Evolutionary conservation across 495 filamentous ascomycete genomes (phyloP).

Genomic region (Hypoxylon rickii): DNA sequence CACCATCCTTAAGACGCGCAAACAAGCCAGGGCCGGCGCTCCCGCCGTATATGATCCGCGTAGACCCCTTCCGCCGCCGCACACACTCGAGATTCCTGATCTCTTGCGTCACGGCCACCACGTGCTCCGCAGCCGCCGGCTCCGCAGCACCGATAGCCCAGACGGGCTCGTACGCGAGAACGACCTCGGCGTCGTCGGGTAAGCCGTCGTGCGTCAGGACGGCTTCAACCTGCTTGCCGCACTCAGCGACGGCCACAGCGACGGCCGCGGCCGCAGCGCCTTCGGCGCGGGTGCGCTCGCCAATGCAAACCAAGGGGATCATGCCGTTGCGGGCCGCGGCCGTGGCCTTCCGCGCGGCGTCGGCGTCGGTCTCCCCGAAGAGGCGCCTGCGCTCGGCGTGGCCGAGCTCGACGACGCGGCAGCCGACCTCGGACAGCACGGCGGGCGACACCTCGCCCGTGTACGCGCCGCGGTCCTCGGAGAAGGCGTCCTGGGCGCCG

Average conservation of each 20-base stretch:
- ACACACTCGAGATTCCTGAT: constrained; percentile 56
- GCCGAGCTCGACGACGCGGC: constrained; percentile 72
- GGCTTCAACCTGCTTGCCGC: constrained; percentile 63
- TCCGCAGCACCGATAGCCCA: constrained; percentile 81
- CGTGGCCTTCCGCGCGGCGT: constrained; percentile 66
- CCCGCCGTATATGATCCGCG: constrained; percentile 77
- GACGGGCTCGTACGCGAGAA: constrained; percentile 86
- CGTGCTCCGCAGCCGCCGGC: constrained; percentile 75
- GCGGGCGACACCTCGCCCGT: constrained; percentile 78
- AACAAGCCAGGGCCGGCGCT: constrained; percentile 80
- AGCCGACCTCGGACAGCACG: constrained; percentile 66
- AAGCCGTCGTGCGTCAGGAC: constrained; percentile 58
- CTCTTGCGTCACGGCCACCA: constrained; percentile 67
- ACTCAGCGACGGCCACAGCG: constrained; percentile 66
- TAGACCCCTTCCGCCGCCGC: constrained; percentile 48
- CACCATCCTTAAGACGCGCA: constrained; percentile 62
- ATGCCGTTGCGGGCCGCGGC: constrained; percentile 70
- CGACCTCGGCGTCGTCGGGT: constrained; percentile 64
- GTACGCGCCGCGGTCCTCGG: constrained; percentile 67
- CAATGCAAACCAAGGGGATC: constrained; percentile 79
- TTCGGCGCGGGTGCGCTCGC: constrained; percentile 68
- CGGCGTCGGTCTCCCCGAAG: constrained; percentile 71
- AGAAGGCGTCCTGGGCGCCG: constrained; percentile 78
- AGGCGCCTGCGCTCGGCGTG: constrained; percentile 75
- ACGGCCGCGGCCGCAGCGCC: constrained; percentile 54